Evolutionary conservation across 2,329 filamentous ascomycete genomes (phyloP), one percentile per base, ranked within the genome.

Genomic region (Trichoderma sp.): DNA sequence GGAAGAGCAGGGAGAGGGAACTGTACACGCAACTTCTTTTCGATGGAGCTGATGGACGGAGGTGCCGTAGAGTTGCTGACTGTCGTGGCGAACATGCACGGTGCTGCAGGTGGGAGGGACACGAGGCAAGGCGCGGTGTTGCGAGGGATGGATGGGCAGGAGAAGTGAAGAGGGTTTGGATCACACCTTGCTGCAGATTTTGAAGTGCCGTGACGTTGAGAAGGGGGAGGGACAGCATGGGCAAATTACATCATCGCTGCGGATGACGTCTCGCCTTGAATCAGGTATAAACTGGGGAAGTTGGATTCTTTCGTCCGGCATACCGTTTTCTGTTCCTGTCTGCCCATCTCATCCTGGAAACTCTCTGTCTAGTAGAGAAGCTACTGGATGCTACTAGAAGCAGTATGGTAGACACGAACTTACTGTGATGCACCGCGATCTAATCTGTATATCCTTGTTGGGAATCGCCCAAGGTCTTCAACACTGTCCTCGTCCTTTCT

Each of bases 71-170:
- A 60, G 30, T 19, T 52, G 59, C 59, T 62, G 59, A 54, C 59
- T 44, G 57, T 47, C 21, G 59, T 62, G 59, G 59, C 59, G n/a
- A 62, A 54, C 10, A 62, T 45, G 59, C 48, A 45, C 48, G 34
- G 45, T 62, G 59, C 59, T 54, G 59, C n/a, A 34, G 19, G 19
- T 34, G 41, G 55, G 47, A 21, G n/a, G n/a, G 41, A 47, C 30
- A n/a, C 17, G 55, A 34, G 41, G n/a, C 34, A 44, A 26, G 21
- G 24, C 15, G 41, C 19, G n/a, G 28, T 48, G 43, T 47, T 59
- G 56, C 56, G 15, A 17, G 43, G 34, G 17, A n/a, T 26, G 34
- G 17, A n/a, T 26, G 4, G 21, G 34, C 2, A 39, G 30, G 44
- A 19, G 34, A 34, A 47, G 14, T n/a, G 30, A 30, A 9, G 10